Evolutionary conservation across 1,284 basidiomycete species (phyloP).

Genomic region (Fomitiporia mediterranea): DNA sequence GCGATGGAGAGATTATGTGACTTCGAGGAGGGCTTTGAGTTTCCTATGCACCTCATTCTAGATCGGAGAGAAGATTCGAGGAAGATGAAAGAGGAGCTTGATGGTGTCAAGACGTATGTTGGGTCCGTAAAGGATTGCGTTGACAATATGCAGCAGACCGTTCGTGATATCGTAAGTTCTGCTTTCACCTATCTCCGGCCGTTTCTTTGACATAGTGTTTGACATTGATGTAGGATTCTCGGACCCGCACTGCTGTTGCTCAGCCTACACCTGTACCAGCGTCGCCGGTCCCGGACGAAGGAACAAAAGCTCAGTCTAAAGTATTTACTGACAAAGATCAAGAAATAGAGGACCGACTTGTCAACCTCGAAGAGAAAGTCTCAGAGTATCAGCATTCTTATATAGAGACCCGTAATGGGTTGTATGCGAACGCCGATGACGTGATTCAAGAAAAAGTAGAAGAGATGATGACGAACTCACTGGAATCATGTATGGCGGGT

Average conservation of each 20-base stretch:
- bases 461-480: neutral
- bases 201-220: too few relatives aligned
- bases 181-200: neutral
- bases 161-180: conserved; percentile 9
- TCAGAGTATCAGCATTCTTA: neutral
- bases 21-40: conserved; percentile 14
- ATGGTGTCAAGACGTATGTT: neutral
- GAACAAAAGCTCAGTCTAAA: neutral
- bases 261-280: neutral
- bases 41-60: conserved; percentile 3
- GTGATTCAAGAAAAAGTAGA: conserved; percentile 2
- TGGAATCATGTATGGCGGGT: neutral
- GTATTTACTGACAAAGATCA: neutral
- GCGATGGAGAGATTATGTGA: neutral
- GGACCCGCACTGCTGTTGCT: neutral
- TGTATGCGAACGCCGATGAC: neutral
- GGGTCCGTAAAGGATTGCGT: conserved; percentile 2
- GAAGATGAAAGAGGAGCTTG: neutral
- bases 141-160: neutral
- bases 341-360: neutral
- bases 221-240: neutral
- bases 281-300: neutral
- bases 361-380: neutral
- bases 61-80: neutral
- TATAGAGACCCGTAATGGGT: neutral